Base-by-base conservation (phyloP, 805 yeast species). In the Cyberlindnera amylophila region DNA sequence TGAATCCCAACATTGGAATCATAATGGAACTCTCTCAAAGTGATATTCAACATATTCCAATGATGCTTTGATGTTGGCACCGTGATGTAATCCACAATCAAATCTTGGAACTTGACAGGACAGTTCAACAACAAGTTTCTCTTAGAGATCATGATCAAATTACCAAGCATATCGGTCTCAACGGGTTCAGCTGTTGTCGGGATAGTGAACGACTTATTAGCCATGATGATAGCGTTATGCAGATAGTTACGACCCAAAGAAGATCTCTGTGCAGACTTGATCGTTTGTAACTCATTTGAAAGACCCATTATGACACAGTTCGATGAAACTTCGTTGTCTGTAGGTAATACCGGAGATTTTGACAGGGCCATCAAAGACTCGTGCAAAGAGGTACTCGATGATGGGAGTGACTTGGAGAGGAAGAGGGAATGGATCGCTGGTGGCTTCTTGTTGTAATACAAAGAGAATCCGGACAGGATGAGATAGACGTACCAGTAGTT, bases 161-260 rank as follows among this genome's bases (percentile, higher is more conserved):
- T 56, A 17, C 41, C 34, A 16, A 50, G 38, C 47, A 45, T 49
- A 54, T 53, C 39, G 53, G 54, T 37, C 26, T 41, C 19, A 24
- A 41, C 34, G 31, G 27, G 19, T n/a, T 34, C 36, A 4, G 44
- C 24, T 21, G 9, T 21, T 36, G 31, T 45, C 28, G 23, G 18
- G 16, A 15, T 43, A 14, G 34, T 39, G 31, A 50, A 51, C 30
- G 54, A 66, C 51, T 72, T 75, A 50, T 75, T 76, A 8, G 75
- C 68, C 50, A 76, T 63, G 13, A 77, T 76, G 15, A 77, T 71
- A 0, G 79, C 67, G 53, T 76, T 75, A 47, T 78, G 82, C 9
- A 77, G 55, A 21, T 65, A 63, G 46, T 70, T 66, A 38, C 67
- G 53, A 37, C 58, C 58, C 4, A 59, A 43, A 5, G 16, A 36